A percentile compares a stretch with the other conserved stretches of the same genome.
Evolutionary conservation across 768 basidiomycete species (phyloP).

Genomic region (Suillus bovinus): DNA sequence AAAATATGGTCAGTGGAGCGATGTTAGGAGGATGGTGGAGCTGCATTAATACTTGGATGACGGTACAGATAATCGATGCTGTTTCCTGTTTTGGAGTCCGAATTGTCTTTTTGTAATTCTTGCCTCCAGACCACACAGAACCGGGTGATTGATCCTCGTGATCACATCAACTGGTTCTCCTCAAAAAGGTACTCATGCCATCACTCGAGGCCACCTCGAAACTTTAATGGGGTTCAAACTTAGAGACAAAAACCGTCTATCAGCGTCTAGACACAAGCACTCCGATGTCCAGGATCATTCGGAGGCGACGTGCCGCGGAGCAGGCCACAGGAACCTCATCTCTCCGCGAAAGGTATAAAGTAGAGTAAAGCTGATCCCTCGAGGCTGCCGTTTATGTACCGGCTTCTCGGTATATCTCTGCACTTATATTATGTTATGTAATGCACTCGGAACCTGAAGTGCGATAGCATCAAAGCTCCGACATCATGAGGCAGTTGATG

Average conservation of each 20-base stretch:
- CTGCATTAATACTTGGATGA: constrained; percentile 7
- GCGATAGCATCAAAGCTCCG: background rate
- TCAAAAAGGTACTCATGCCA: background rate
- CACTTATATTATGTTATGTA: too few species aligned
- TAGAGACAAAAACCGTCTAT: background rate
- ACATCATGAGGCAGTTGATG: too few species aligned
- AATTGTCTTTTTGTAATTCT: background rate
- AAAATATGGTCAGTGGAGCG: background rate
- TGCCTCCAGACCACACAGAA: too few species aligned
- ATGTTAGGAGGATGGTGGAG: constrained; percentile 14
- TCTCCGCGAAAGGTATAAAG: constrained; percentile 1
- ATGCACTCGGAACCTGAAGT: background rate
- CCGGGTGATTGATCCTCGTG: background rate
- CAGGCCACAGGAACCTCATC: background rate
- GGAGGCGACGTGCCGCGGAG: background rate
- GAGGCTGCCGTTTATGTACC: too few species aligned
- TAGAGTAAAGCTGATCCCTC: too few species aligned
- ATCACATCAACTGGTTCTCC: constrained; percentile 1
- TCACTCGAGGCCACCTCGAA: background rate
- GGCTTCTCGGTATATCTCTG: too few species aligned
- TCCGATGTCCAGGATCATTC: background rate
- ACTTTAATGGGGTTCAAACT: too few species aligned
- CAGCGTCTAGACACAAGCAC: background rate
- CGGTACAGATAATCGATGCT: constrained; percentile 32
- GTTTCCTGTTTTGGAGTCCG: constrained; percentile 26